Base-by-base conservation (phyloP, 2,329 filamentous ascomycete species). In the Juglanconis sp. region DNA sequence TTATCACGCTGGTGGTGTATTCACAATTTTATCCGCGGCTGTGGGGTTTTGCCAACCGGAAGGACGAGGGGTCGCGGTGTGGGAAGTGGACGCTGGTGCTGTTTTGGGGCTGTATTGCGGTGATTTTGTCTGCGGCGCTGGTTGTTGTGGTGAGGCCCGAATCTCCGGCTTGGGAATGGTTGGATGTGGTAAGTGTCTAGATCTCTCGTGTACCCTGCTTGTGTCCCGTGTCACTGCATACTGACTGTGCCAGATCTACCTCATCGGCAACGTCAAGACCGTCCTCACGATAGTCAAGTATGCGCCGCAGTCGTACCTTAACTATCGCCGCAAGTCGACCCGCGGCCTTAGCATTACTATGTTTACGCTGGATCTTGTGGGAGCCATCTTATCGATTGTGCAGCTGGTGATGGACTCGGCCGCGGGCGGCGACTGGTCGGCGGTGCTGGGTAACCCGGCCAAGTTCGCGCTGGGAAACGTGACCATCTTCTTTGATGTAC, bases 281-380 rank as follows among this genome's bases (percentile, higher is more conserved):
- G 47, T 61, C 50, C 59, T 61, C 31, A 61, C 59, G 32, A 31
- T 61, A 5, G 48, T 61, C 49, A 61, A 61, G n/a, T 61, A 61
- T 49, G 55, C 59, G 4, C 59, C 59, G 3, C 59, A 61, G 42
- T 44, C 56, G 15, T 61, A 49, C 40, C 59, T 58, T 24, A 61
- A 61, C 30, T 50, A 53, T 42, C 48, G 49, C 2, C 59, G 59
- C 30, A 52, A 61, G 31, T 61, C 59, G 11, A 61, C 59, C 2
- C 24, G 40, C 3, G 59, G 59, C 3, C 59, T 61, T 32, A 58
- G 53, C 35, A 53, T 57, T 11, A 34, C 32, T 8, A 55, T 51
- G 36, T 61, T 61, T 46, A 35, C 51, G 15, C 34, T 49, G 2
- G 59, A 57, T 40, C 42, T 57, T 31, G 15, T 49, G 2, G 53